Evolutionary conservation across 192 early-diverging fungal species (phyloP), one percentile per base, ranked within the genome.

Genomic region (Backusella parvicylindrica): DNA sequence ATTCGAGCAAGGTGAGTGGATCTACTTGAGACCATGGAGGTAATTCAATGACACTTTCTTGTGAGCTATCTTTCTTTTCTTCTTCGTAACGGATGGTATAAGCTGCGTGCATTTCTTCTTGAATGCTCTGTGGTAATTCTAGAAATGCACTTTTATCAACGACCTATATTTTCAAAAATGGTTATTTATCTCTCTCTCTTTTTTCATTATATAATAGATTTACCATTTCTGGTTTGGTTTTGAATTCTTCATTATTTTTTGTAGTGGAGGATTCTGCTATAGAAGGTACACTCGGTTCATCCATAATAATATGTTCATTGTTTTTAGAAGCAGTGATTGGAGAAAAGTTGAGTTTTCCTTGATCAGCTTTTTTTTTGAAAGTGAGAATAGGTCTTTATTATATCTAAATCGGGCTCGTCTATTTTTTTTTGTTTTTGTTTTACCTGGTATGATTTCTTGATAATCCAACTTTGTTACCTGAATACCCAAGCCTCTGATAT

Each of bases 401-500:
- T n/a, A n/a, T n/a, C n/a, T n/a, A n/a, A n/a, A n/a, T n/a, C n/a
- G n/a, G n/a, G n/a, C n/a, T n/a, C n/a, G n/a, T n/a, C n/a, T 69
- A 36, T 30, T 8, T 35, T 35, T 2, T 35, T 35, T 3, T 35
- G 2, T 35, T 35, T 2, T 35, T 35, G 33, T 35, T 3, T 2
- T 43, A 70, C 68, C 12, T 28, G 68, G 26, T 70, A 31, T 4
- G 16, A 23, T 70, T 18, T 70, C 40, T 70, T 15, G 23, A 28
- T 70, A 41, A 38, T 76, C 75, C 1, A 90, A 77, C 50, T 86
- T 86, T 31, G 83, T 75, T 31, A 90, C 70, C 49, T 87, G 86
- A 13, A 90, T 86, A 0, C 89, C 89, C 9, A 90, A 16, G 1
- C 85, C 89, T 76, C 89, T 71, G 1, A 90, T 67, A 68, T 90